Percentiles rank a stretch among this genome's conserved stretches.
Conservation (phyloP, 805 yeast species). For the Hanseniaspora guilliermondii region DNA sequence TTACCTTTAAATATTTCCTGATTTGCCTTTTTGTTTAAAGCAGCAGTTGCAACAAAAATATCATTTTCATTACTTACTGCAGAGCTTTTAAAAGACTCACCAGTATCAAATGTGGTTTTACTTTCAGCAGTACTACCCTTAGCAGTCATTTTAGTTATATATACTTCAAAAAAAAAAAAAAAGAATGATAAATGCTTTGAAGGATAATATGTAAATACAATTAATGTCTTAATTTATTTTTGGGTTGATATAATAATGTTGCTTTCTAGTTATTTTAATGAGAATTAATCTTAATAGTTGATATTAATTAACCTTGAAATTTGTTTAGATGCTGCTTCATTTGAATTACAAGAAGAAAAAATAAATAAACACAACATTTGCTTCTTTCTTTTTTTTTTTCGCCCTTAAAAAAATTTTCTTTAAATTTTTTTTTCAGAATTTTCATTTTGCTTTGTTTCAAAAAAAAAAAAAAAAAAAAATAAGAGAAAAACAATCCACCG, state of each 20-base stretch:
- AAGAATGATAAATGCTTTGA: neutral
- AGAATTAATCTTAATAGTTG: no score
- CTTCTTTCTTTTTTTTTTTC: neutral
- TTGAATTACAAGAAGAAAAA: no score
- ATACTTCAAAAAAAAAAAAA: neutral
- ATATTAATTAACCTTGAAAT: no score
- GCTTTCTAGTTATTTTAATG: no score
- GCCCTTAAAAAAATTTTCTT: neutral
- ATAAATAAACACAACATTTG: neutral
- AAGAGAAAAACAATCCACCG: neutral
- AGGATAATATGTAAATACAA: no score
- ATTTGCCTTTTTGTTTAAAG: slow-evolving; percentile 15
- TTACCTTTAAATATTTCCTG: slow-evolving; percentile 20
- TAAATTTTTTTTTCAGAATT: no score
- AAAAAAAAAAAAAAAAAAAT: neutral
- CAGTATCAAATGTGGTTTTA: neutral
- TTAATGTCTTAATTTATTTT: no score
- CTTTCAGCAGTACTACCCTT: neutral
- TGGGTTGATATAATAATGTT: neutral
- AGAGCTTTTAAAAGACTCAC: neutral
- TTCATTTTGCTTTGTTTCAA: neutral
- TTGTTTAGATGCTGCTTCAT: no score
- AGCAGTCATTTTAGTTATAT: neutral
- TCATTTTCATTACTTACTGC: neutral
- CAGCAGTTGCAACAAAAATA: slow-evolving; percentile 21